Evolutionary conservation across 1,139 yeast species (phyloP), one percentile per base, ranked within the genome.

Genomic region (Casaregolazyma suthepensis): DNA sequence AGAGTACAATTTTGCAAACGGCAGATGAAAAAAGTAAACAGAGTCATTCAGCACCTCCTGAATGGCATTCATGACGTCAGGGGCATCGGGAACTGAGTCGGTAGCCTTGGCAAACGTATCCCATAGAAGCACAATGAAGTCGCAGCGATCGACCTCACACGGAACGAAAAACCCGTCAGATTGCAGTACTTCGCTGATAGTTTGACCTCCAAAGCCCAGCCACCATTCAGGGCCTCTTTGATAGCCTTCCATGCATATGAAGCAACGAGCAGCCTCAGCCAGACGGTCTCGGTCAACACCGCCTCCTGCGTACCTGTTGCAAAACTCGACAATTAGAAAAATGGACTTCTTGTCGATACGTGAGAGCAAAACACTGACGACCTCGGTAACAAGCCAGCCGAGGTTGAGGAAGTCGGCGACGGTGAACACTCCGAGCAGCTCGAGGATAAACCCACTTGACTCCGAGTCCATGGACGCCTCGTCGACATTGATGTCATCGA

Each of bases 101-200:
- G 43, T 50, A 20, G 18, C 18, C 42, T 15, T 56, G 43, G 5
- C 48, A 55, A 46, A 56, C 55, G 43, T 54, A 26, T 52, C 49
- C 46, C 60, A 60, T 7, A 61, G 51, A 1, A 47, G 45, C 15
- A 75, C 70, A 5, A 75, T 67, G 57, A 78, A 77, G 18, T 74
- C 58, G 46, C 79, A 76, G 50, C 83, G 65, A 48, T 77, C 81
- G 79, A 80, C 77, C 61, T 79, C 83, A 1, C 73, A 71, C 1
- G 79, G 78, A 4, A 78, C 78, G 61, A 74, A 79, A 56, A 79
- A 79, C 15, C 75, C 76, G 57, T 79, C 81, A 18, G 74, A 68
- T 0, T 76, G 74, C 5, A 78, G 69, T 4, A 77, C 75, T 23
- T 74, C 75, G 0, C 75, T 71, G 18, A 77, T 69, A 10, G 78